Conservation (phyloP, 1,284 basidiomycete genomes). For the Amylostereum areolatum region DNA sequence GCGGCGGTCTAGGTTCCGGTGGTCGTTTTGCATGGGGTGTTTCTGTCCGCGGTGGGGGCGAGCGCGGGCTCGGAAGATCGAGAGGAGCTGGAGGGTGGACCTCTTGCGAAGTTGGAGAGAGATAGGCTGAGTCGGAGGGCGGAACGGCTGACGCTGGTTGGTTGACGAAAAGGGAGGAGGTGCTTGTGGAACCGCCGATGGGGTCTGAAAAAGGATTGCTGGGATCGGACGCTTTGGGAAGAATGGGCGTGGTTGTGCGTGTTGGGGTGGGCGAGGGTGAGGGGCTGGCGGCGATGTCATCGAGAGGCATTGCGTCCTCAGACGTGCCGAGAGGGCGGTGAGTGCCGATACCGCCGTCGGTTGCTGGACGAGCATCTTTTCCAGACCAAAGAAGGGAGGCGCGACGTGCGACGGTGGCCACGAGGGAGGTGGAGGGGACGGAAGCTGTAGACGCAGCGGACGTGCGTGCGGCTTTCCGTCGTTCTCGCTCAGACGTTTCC, state of each 20-base stretch:
- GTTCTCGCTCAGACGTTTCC: conserved; percentile 67
- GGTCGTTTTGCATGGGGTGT: conserved; percentile 25
- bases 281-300: conserved; percentile 39
- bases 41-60: conserved; percentile 43
- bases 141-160: conserved; percentile 28
- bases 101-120: conserved; percentile 5
- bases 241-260: conserved; percentile 15
- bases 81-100: conserved; percentile 46
- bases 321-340: conserved; percentile 33
- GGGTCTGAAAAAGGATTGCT: conserved; percentile 52
- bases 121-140: conserved; percentile 22
- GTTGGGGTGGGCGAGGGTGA: conserved; percentile 28
- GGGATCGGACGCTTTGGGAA: conserved; percentile 16
- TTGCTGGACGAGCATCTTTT: conserved; percentile 22
- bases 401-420: conserved; percentile 48
- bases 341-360: conserved; percentile 26
- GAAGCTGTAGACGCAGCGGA: conserved; percentile 26
- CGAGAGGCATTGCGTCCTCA: conserved; percentile 41
- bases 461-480: conserved; percentile 58
- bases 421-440: conserved; percentile 35
- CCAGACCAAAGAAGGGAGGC: conserved; percentile 46
- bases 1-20: conserved; percentile 35
- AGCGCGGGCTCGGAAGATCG: conserved; percentile 49
- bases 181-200: conserved; percentile 19
- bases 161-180: conserved; percentile 39